Conservation (phyloP, 768 basidiomycete species). For the Leccinum rimulosum region DNA sequence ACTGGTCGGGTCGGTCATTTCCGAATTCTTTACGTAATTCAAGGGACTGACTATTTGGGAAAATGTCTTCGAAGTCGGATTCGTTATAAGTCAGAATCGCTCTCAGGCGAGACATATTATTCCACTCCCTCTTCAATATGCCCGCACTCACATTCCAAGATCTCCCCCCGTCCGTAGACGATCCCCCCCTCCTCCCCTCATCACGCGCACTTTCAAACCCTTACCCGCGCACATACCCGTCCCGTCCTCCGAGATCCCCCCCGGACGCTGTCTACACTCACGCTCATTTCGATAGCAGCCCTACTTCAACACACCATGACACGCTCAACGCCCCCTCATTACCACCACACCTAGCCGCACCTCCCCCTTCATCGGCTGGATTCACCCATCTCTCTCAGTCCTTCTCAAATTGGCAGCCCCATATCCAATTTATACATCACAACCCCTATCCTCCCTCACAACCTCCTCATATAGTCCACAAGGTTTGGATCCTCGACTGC, state of each 20-base stretch:
- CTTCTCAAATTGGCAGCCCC: slow-evolving; percentile 31
- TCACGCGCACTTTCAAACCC: slow-evolving; percentile 14
- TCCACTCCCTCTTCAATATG: slow-evolving; percentile 26
- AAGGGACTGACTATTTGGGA: slow-evolving; percentile 26
- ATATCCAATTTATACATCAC: slow-evolving; percentile 35
- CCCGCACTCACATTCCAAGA: slow-evolving; percentile 29
- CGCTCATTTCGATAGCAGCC: slow-evolving; percentile 26
- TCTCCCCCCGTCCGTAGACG: slow-evolving; percentile 2
- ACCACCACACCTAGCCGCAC: slow-evolving; percentile 10
- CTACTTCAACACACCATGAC: slow-evolving; percentile 12
- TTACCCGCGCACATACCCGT: slow-evolving; percentile 21
- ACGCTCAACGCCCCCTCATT: slow-evolving; percentile 13
- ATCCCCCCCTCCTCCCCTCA: not conserved
- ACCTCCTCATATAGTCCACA: slow-evolving; percentile 48
- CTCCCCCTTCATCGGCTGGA: slow-evolving; percentile 21
- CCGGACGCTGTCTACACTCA: slow-evolving; percentile 19
- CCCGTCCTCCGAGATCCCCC: slow-evolving; percentile 17
- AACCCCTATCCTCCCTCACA: slow-evolving; percentile 46
- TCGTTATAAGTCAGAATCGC: slow-evolving; percentile 30
- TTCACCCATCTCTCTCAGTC: slow-evolving; percentile 28
- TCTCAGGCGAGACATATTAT: slow-evolving; percentile 35
- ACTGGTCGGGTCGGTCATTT: slow-evolving; percentile 12
- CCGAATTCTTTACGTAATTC: slow-evolving; percentile 26
- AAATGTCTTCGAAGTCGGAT: slow-evolving; percentile 25
- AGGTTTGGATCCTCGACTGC: slow-evolving; percentile 83